Percentiles rank a stretch among this genome's conserved stretches.
phyloP scores from a whole-genome alignment of 208 protist genomes.

The Sergeia podlipaevii region DNA sequence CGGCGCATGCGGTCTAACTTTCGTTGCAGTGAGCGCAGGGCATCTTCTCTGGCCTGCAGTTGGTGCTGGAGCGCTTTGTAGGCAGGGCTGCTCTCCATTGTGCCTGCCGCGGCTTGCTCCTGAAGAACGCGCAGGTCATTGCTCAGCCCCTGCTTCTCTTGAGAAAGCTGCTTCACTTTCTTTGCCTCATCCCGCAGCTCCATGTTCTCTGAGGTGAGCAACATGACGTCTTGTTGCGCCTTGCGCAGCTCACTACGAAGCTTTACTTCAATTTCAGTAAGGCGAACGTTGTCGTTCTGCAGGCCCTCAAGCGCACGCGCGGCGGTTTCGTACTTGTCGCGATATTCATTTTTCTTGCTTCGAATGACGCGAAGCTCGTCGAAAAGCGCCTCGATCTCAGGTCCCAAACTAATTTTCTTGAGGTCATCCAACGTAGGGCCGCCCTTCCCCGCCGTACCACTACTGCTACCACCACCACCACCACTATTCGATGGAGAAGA shows the following conservation, averaged over 20 bases:
- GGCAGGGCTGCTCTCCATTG: conserved; percentile 18
- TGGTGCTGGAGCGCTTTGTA: conserved; percentile 44
- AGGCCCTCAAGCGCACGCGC: conserved; percentile 25
- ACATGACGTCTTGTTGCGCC: conserved; percentile 76
- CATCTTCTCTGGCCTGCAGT: conserved; percentile 55
- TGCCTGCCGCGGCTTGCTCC: conserved; percentile 14
- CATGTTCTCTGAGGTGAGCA: conserved; percentile 88
- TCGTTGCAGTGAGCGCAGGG: conserved; percentile 69
- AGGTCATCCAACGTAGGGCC: conserved; percentile 81
- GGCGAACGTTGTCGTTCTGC: conserved; percentile 23
- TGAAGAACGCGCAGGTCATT: conserved; percentile 31
- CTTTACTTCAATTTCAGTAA: conserved; percentile 34
- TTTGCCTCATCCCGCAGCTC: conserved; percentile 61
- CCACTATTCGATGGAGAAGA: background rate
- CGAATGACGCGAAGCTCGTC: conserved; percentile 70
- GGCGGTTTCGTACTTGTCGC: conserved; percentile 43
- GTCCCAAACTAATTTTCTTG: conserved; percentile 75
- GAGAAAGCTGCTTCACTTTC: conserved; percentile 39
- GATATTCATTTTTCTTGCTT: conserved; percentile 78
- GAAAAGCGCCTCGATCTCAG: conserved; percentile 88
- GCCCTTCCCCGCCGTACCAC: background rate
- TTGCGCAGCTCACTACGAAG: conserved; percentile 59
- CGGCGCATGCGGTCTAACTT: conserved; percentile 77
- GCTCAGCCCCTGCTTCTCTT: conserved; percentile 39
- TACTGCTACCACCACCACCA: background rate